Evolutionary conservation across 495 filamentous ascomycete species (phyloP), one percentile per base, ranked within the genome.

Genomic region (Penicillium lagena): DNA sequence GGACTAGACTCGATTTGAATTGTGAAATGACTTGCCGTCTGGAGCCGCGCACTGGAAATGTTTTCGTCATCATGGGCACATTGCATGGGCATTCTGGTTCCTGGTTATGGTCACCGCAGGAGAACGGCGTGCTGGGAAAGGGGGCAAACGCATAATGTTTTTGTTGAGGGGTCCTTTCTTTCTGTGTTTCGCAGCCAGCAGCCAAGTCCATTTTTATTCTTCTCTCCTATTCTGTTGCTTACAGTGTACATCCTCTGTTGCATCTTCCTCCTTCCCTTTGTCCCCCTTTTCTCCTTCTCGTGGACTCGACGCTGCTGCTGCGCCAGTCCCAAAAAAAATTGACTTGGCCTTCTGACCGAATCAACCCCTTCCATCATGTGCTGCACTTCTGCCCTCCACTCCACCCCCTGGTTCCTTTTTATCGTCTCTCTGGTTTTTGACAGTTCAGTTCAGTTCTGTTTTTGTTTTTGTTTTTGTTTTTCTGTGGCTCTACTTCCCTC

Each of bases 1-100:
- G 58, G 52, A 58, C 52, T 61, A 61, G 58, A 61, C 55, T 61
- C 55, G 51, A 48, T 60, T 58, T 60, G 55, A 56, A 54, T 22
- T 22, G 22, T 22, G 58, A 49, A 56, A 61, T 56, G 55, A 55
- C 52, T 53, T 12, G 9, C 45, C 50, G 51, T 41, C 58, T 43
- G 49, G 49, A 59, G 49, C 57, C 50, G 43, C 22, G 22, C 55
- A 51, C 47, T 56, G 44, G 52, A 61, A 55, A 53, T 58, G 50
- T 61, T 61, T 59, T 55, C 47, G 47, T 60, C 46, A 38, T 55
- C 55, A 56, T 54, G 46, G 54, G 54, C 54, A 60, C 54, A 54
- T 51, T 52, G n/a, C n/a, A 56, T 59, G 47, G 55, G 22, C 22
- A 22, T 22, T 22, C 3, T 4, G 22, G 22, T 22, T 50, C 49